Evolutionary conservation across 805 yeast genomes (phyloP).

Genomic region (Gaillardinia entomophila): DNA sequence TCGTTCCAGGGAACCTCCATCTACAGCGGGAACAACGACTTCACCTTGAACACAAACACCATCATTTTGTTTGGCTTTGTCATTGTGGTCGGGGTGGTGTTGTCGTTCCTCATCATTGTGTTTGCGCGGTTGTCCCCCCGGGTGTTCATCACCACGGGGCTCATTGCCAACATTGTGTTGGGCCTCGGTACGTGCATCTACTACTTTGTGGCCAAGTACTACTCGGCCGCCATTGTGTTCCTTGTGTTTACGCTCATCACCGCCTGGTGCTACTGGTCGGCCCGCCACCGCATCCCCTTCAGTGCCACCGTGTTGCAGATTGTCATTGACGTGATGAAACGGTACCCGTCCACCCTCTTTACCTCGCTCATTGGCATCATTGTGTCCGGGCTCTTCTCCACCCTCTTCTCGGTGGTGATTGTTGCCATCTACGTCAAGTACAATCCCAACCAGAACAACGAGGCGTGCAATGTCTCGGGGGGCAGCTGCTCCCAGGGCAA

Average conservation of each 20-base stretch:
- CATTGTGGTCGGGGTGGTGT: slow-evolving; percentile 51
- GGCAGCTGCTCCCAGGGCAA: slow-evolving; percentile 49
- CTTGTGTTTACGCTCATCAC: slow-evolving; percentile 58
- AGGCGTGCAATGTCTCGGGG: slow-evolving; percentile 51
- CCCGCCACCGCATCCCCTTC: slow-evolving; percentile 66
- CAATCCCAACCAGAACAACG: slow-evolving; percentile 49
- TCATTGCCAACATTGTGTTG: slow-evolving; percentile 58
- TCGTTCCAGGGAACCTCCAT: slow-evolving; percentile 58
- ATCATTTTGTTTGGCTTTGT: slow-evolving; percentile 64
- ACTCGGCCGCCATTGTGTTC: slow-evolving; percentile 76
- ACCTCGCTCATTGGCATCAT: slow-evolving; percentile 58
- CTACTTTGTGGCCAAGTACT: slow-evolving; percentile 61
- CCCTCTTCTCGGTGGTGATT: slow-evolving; percentile 60
- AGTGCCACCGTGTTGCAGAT: slow-evolving; percentile 64
- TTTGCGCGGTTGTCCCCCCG: slow-evolving; percentile 63
- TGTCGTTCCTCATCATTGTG: slow-evolving; percentile 50
- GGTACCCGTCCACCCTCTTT: slow-evolving; percentile 63
- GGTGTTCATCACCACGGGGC: slow-evolving; percentile 62
- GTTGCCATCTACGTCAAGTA: slow-evolving; percentile 76
- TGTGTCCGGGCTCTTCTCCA: slow-evolving; percentile 56
- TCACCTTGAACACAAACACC: slow-evolving; percentile 71
- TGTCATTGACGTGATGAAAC: slow-evolving; percentile 71
- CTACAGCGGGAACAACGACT: slow-evolving; percentile 45
- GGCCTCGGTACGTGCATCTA: slow-evolving; percentile 75
- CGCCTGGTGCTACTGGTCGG: slow-evolving; percentile 68